Conservation (phyloP, 768 basidiomycete species). For the Collybia sordida region DNA sequence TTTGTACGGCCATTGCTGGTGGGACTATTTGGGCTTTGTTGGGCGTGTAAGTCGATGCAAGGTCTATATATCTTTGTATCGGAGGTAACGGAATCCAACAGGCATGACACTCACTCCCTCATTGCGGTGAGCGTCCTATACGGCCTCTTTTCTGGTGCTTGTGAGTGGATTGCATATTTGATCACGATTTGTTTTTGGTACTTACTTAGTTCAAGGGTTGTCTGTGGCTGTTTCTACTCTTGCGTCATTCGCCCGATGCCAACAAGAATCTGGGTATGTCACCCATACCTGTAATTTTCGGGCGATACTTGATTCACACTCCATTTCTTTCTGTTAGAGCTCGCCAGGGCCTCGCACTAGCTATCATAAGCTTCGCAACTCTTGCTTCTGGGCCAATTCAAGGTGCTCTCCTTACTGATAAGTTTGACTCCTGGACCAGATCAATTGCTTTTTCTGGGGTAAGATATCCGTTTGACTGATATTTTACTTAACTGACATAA, state of each 20-base stretch:
- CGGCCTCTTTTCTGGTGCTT: slow-evolving; percentile 48
- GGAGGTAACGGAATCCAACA: slow-evolving; percentile 10
- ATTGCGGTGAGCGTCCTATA: slow-evolving; percentile 43
- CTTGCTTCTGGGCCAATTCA: slow-evolving; percentile 35
- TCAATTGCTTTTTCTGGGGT: slow-evolving; percentile 35
- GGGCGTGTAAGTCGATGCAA: slow-evolving; percentile 28
- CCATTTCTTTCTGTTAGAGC: too few relatives aligned
- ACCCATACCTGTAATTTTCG: neutral
- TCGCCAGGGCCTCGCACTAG: slow-evolving; percentile 17
- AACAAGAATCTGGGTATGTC: slow-evolving; percentile 23
- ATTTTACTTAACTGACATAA: too few relatives aligned
- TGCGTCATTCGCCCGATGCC: too few relatives aligned
- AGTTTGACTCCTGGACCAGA: slow-evolving; percentile 27
- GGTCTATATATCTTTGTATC: neutral
- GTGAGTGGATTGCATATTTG: slow-evolving; percentile 21
- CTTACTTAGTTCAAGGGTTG: too few relatives aligned
- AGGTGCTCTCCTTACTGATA: slow-evolving; percentile 29
- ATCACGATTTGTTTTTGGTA: too few relatives aligned
- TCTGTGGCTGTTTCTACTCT: too few relatives aligned
- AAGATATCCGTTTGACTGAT: too few relatives aligned
- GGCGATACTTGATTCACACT: too few relatives aligned
- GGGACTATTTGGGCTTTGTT: slow-evolving; percentile 39
- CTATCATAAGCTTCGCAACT: slow-evolving; percentile 29
- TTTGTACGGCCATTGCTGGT: slow-evolving; percentile 31
- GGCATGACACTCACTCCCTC: slow-evolving; percentile 33